Percentiles rank a stretch among this genome's conserved stretches.
Conservation (phyloP, 345 rosid genomes). For the Diplotaxis tenuifolia region DNA sequence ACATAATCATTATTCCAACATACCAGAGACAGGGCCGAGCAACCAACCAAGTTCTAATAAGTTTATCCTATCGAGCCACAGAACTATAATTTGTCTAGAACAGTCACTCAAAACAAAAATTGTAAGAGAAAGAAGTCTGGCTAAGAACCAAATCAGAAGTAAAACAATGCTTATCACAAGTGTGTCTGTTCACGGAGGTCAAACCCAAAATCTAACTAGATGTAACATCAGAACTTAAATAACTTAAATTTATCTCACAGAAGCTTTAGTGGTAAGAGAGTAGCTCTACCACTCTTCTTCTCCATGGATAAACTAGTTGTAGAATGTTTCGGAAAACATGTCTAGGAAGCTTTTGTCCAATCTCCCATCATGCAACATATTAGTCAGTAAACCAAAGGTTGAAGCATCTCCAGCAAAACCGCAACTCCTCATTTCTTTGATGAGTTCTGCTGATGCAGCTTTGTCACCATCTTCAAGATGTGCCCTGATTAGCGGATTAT, state of each 20-base stretch:
- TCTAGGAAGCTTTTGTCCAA: not conserved
- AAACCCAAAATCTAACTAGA: too few species aligned
- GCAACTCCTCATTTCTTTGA: slow-evolving; percentile 15
- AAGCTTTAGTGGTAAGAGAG: too few species aligned
- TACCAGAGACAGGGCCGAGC: not conserved
- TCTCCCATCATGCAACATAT: too few species aligned
- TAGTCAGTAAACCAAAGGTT: not conserved
- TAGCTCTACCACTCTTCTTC: too few species aligned
- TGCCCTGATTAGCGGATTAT: not conserved
- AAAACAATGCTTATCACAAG: not conserved
- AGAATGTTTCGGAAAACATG: not conserved
- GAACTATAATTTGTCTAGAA: not conserved
- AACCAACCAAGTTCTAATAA: not conserved
- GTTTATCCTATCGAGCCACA: not conserved
- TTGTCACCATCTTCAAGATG: slow-evolving; percentile 20
- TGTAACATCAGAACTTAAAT: too few species aligned
- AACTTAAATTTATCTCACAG: too few species aligned
- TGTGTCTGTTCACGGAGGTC: too few species aligned
- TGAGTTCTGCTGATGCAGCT: not conserved
- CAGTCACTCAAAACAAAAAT: not conserved
- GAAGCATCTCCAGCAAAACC: not conserved
- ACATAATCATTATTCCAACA: not conserved
- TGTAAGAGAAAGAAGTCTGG: not conserved
- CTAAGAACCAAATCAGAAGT: not conserved
- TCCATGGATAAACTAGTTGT: too few species aligned